A percentile compares a stretch with the other conserved stretches of the same genome.
Evolutionary conservation across 495 filamentous ascomycete species (phyloP).

Genomic region (Trichoderma virens): DNA sequence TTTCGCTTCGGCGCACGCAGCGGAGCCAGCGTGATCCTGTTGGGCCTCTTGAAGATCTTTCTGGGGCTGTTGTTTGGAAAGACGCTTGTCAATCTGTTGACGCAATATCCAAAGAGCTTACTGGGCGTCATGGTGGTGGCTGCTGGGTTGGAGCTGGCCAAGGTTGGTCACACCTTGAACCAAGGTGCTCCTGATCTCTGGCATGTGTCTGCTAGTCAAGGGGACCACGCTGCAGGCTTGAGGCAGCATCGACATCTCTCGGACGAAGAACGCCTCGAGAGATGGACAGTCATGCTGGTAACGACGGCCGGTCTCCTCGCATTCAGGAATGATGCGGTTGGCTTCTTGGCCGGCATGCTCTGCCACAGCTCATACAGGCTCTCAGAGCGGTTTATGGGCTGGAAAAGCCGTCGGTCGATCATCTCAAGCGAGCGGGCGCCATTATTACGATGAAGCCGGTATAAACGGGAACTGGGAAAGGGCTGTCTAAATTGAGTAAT

Average conservation of each 20-base stretch:
- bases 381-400: background rate
- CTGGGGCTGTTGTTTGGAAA: constrained; percentile 69
- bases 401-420: background rate
- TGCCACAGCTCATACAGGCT: constrained; percentile 36
- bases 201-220: constrained; percentile 23
- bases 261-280: constrained; percentile 55
- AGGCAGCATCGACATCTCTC: constrained; percentile 26
- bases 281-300: constrained; percentile 83
- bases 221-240: constrained; percentile 2
- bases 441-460: background rate
- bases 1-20: constrained; percentile 85
- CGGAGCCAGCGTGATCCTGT: constrained; percentile 70
- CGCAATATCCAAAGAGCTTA: constrained; percentile 61
- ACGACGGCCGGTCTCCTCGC: constrained; percentile 73
- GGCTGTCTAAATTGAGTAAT: background rate
- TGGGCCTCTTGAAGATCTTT: constrained; percentile 68
- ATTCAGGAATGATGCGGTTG: constrained; percentile 84
- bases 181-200: constrained; percentile 56
- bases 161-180: constrained; percentile 76
- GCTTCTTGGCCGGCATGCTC: constrained; percentile 73
- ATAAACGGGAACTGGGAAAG: background rate
- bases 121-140: constrained; percentile 85
- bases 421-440: background rate
- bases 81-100: constrained; percentile 56
- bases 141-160: constrained; percentile 75